These are phyloP conservation scores for Talaromyces sp. DNA, from an alignment of 2,329 filamentous ascomycete species.

Conservation along the genomic window DNA sequence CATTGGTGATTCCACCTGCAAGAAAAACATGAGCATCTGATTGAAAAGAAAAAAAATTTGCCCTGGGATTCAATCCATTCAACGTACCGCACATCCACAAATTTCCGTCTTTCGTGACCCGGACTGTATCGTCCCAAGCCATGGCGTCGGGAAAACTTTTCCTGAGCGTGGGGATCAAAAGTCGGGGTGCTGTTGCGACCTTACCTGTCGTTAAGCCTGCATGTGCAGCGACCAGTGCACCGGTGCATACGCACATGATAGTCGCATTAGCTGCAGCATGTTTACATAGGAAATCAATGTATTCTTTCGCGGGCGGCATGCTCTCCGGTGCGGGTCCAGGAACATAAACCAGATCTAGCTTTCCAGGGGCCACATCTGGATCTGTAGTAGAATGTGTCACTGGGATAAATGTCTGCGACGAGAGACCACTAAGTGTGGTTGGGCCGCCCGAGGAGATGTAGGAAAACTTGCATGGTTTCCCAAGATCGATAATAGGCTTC, in stretches of 20 bases:
- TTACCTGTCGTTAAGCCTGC: constrained; percentile 26
- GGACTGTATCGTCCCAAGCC: constrained; percentile 23
- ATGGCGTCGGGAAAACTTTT: constrained; percentile 27
- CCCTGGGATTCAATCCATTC: too few relatives aligned
- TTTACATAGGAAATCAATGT: constrained; percentile 33
- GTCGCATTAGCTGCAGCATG: constrained; percentile 34
- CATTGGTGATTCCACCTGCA: constrained; percentile 31
- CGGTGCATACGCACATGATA: constrained; percentile 32
- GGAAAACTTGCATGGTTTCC: constrained; percentile 30
- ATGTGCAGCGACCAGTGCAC: constrained; percentile 23
- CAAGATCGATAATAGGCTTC: constrained; percentile 28
- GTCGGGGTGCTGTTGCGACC: constrained; percentile 25
- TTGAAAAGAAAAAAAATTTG: neutral
- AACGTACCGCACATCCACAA: constrained; percentile 29
- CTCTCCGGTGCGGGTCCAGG: constrained; percentile 40
- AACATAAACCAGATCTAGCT: constrained; percentile 40
- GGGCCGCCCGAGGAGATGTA: constrained; percentile 32
- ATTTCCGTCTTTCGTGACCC: constrained; percentile 27
- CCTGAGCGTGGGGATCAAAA: constrained; percentile 24
- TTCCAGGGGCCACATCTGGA: constrained; percentile 35
- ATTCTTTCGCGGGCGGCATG: constrained; percentile 29
- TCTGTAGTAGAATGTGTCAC: constrained; percentile 33
- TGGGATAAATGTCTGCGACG: constrained; percentile 32
- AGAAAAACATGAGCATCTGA: neutral
- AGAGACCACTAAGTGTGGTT: constrained; percentile 18